Conservation (phyloP, 352 stramenopile species). For the Blastocystis sp. region DNA sequence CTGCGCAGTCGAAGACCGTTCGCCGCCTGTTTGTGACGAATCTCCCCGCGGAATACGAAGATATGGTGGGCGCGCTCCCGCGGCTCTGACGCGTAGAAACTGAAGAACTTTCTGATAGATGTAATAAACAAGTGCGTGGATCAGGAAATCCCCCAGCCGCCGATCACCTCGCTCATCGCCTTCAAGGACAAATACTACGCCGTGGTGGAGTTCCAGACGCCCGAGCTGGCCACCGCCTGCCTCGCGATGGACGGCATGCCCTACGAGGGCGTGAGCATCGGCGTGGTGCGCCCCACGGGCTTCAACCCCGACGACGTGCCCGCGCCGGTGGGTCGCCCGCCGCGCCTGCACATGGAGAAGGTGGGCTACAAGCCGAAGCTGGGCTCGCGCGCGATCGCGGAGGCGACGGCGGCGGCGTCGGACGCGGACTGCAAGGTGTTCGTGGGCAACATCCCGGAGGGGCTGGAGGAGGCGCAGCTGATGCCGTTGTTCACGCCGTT, state of each 20-base stretch:
- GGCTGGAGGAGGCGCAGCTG: slow-evolving; percentile 76
- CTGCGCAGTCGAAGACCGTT: slow-evolving; percentile 25
- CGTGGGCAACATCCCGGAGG: slow-evolving; percentile 79
- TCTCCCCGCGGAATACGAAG: slow-evolving; percentile 58
- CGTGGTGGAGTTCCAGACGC: slow-evolving; percentile 38
- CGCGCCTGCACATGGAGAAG: slow-evolving; percentile 64
- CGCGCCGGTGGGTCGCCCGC: slow-evolving; percentile 27
- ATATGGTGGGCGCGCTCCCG: slow-evolving; percentile 3
- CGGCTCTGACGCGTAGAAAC: not conserved
- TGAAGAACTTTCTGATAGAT: slow-evolving; percentile 63
- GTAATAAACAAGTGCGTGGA: slow-evolving; percentile 61
- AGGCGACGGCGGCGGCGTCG: not conserved
- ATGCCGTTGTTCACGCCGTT: slow-evolving; percentile 78
- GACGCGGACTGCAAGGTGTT: slow-evolving; percentile 82
- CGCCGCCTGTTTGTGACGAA: slow-evolving; percentile 57
- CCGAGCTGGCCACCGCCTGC: slow-evolving; percentile 54
- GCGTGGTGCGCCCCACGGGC: slow-evolving; percentile 41
- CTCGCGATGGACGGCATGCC: slow-evolving; percentile 56
- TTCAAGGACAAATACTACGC: slow-evolving; percentile 65
- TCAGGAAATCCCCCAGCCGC: slow-evolving; percentile 46
- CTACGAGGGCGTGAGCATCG: slow-evolving; percentile 63
- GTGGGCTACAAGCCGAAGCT: slow-evolving; percentile 49
- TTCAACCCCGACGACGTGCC: slow-evolving; percentile 62
- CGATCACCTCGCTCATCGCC: slow-evolving; percentile 61
- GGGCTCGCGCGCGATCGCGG: slow-evolving; percentile 37